phyloP scores from a whole-genome alignment of 768 basidiomycete genomes.

The Daedaleopsis sinensis region DNA sequence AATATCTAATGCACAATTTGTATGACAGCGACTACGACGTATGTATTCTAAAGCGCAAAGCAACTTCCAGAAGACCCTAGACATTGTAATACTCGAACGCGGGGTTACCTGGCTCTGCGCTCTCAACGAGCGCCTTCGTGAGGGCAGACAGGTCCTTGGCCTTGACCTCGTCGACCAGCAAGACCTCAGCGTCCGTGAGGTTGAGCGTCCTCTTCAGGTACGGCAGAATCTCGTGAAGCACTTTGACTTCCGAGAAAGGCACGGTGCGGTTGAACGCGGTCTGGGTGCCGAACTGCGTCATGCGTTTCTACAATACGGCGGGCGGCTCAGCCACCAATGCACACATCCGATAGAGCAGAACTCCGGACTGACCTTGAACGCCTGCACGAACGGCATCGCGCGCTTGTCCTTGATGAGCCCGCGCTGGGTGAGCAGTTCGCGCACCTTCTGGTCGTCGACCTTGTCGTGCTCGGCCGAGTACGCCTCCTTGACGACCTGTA shows the following conservation, averaged over 20 bases:
- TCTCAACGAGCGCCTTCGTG: slow-evolving; percentile 70
- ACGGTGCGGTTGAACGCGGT: slow-evolving; percentile 82
- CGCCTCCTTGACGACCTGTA: slow-evolving; percentile 71
- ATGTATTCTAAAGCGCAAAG: slow-evolving; percentile 12
- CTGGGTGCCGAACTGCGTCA: slow-evolving; percentile 71
- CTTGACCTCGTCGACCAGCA: slow-evolving; percentile 69
- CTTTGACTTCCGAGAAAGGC: slow-evolving; percentile 80
- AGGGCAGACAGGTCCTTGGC: slow-evolving; percentile 60
- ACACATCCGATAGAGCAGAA: not conserved
- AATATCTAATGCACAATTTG: slow-evolving; percentile 16
- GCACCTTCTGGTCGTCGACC: slow-evolving; percentile 84
- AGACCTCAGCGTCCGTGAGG: slow-evolving; percentile 70
- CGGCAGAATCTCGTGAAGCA: slow-evolving; percentile 69
- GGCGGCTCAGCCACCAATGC: slow-evolving; percentile 1
- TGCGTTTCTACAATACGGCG: slow-evolving; percentile 64
- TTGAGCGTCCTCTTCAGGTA: slow-evolving; percentile 81
- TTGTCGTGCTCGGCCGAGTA: slow-evolving; percentile 58
- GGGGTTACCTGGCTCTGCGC: slow-evolving; percentile 87
- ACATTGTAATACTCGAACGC: slow-evolving; percentile 90
- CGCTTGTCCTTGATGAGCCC: slow-evolving; percentile 96
- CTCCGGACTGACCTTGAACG: slow-evolving; percentile 74
- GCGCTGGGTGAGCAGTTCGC: slow-evolving; percentile 62
- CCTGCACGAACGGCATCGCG: slow-evolving; percentile 92
- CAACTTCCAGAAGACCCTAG: not conserved
- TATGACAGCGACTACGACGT: slow-evolving; percentile 13